These are phyloP conservation scores for Suillus ampliporus DNA, from an alignment of 768 basidiomycete genomes.

Conservation along the genomic window DNA sequence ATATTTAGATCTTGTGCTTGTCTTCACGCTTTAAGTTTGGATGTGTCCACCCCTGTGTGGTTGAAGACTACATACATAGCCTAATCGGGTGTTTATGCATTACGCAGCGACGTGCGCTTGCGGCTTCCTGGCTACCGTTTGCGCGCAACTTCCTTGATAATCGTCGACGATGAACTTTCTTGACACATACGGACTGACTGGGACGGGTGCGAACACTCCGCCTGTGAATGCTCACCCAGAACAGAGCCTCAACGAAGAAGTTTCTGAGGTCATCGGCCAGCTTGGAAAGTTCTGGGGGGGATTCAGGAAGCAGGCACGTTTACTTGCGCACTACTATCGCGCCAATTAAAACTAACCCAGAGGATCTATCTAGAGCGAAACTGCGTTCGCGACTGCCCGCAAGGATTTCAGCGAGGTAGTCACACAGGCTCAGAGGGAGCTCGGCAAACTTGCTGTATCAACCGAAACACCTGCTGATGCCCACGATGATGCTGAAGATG, in stretches of 20 bases:
- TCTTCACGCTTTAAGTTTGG: neutral
- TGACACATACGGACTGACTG: slow-evolving; percentile 66
- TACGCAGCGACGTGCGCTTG: too few relatives aligned
- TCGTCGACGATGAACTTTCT: slow-evolving; percentile 68
- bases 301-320: slow-evolving; percentile 82
- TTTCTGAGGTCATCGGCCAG: slow-evolving; percentile 87
- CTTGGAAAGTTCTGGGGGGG: slow-evolving; percentile 90
- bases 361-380: slow-evolving; percentile 62
- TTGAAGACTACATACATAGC: neutral
- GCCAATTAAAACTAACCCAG: slow-evolving; percentile 7
- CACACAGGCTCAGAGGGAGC: slow-evolving; percentile 77
- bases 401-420: slow-evolving; percentile 79
- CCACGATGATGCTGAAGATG: slow-evolving; percentile 16
- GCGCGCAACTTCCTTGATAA: neutral
- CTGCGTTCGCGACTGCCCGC: slow-evolving; percentile 66
- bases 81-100: slow-evolving; percentile 14
- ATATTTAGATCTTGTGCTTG: neutral
- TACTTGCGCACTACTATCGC: neutral
- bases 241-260: slow-evolving; percentile 80
- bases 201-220: slow-evolving; percentile 51
- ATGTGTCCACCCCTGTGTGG: too few relatives aligned
- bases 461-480: slow-evolving; percentile 32
- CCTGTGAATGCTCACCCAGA: slow-evolving; percentile 49
- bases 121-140: neutral
- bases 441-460: slow-evolving; percentile 58